These are phyloP conservation scores for Lyophyllum atratum DNA, from an alignment of 768 basidiomycete genomes.

Conservation along the genomic window DNA sequence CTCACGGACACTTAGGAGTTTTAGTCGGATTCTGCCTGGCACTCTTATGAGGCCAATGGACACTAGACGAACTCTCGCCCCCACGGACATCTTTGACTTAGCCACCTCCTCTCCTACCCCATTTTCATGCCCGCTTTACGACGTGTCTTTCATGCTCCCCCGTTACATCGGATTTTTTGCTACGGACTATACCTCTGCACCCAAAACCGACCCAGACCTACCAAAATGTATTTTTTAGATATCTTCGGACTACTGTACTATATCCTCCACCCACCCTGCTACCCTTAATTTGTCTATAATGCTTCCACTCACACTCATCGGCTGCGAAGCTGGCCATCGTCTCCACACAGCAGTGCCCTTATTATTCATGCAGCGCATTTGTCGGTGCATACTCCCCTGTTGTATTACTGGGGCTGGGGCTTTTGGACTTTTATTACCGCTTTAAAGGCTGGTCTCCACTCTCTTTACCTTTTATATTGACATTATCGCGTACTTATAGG, in stretches of 20 bases:
- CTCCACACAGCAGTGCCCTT: constrained; percentile 11
- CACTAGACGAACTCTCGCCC: constrained; percentile 23
- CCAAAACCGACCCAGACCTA: constrained; percentile 5
- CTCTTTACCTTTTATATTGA: constrained; percentile 3
- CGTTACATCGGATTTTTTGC: constrained; percentile 1
- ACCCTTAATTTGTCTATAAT: constrained; percentile 15
- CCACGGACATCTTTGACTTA: constrained; percentile 17
- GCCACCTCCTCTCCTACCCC: neutral
- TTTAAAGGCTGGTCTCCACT: constrained; percentile 11
- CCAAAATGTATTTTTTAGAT: constrained; percentile 22
- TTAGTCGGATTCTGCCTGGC: constrained; percentile 21
- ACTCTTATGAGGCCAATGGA: constrained; percentile 15
- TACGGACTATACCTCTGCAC: constrained; percentile 8
- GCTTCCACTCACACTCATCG: constrained; percentile 14
- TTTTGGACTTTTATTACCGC: constrained; percentile 2
- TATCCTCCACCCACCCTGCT: constrained; percentile 4
- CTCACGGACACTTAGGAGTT: constrained; percentile 22
- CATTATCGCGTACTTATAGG: neutral
- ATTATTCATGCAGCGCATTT: constrained; percentile 2
- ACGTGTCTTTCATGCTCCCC: constrained; percentile 1
- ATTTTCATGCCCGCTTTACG: constrained; percentile 8
- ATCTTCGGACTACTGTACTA: constrained; percentile 16
- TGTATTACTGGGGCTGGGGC: constrained; percentile 12
- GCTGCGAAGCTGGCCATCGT: constrained; percentile 11
- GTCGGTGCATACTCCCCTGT: neutral